Conservation (phyloP, 495 filamentous ascomycete species). For the Rusavskia elegans region DNA sequence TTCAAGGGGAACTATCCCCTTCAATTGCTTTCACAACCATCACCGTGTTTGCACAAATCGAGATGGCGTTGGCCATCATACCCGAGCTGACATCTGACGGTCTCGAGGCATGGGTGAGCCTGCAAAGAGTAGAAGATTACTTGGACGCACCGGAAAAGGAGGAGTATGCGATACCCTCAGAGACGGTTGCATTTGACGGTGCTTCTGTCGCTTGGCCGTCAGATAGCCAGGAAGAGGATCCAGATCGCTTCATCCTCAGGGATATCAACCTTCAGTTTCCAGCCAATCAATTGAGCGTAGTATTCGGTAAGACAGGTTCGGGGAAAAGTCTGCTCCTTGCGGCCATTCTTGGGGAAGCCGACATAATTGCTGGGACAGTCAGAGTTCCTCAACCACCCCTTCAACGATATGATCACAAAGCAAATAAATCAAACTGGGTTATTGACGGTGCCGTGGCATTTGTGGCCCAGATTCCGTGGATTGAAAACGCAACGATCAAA, state of each 20-base stretch:
- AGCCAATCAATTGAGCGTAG: constrained; percentile 47
- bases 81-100: constrained; percentile 55
- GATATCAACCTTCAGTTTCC: constrained; percentile 52
- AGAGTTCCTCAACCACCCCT: constrained; percentile 27
- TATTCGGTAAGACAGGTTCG: constrained; percentile 39
- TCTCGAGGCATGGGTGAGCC: constrained; percentile 50
- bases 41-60: constrained; percentile 55
- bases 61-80: constrained; percentile 50
- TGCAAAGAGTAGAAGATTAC: constrained; percentile 58
- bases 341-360: constrained; percentile 45
- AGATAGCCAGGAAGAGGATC: constrained; percentile 20
- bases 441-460: constrained; percentile 53
- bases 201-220: constrained; percentile 67
- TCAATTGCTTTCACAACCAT: constrained; percentile 74
- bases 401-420: constrained; percentile 34
- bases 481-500: constrained; percentile 64
- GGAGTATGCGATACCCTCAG: constrained; percentile 35
- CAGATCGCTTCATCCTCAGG: constrained; percentile 42
- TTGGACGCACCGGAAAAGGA: constrained; percentile 50
- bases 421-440: constrained; percentile 53
- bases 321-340: constrained; percentile 47
- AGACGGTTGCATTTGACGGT: constrained; percentile 47
- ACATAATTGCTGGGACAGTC: constrained; percentile 30
- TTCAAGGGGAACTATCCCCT: constrained; percentile 45
- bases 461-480: constrained; percentile 74